These are phyloP conservation scores for Leishmania turanica DNA, from an alignment of 208 protist species.

Conservation along the genomic window DNA sequence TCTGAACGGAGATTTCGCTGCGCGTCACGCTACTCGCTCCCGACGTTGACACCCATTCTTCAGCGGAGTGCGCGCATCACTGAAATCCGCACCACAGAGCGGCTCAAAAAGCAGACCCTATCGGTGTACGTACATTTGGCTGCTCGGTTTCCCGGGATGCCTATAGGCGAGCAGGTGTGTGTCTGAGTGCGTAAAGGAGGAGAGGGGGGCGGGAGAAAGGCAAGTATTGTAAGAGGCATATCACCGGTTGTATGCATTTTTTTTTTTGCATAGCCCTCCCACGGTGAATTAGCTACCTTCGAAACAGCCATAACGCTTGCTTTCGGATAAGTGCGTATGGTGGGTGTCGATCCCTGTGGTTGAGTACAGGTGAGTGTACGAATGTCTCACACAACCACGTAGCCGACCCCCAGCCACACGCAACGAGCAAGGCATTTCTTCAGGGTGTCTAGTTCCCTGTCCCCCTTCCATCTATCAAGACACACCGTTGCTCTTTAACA, in stretches of 20 bases:
- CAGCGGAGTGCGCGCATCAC: not conserved
- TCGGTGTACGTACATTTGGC: no score
- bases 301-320: not conserved
- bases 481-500: not conserved
- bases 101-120: not conserved
- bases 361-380: not conserved
- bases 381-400: not conserved
- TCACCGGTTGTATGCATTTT: not conserved
- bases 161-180: not conserved
- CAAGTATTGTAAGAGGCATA: not conserved
- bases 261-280: not conserved
- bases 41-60: not conserved
- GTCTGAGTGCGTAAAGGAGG: not conserved
- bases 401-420: not conserved
- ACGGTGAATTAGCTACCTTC: not conserved
- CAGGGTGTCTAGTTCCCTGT: no score
- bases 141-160: not conserved
- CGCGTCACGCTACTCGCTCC: not conserved
- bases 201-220: not conserved
- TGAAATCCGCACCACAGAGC: not conserved
- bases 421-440: not conserved
- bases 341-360: not conserved
- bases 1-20: no score
- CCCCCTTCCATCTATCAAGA: not conserved
- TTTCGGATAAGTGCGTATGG: not conserved